Percentiles rank a stretch among this genome's conserved stretches.
Conservation (phyloP, 2,329 filamentous ascomycete species). For the Talaromyces sp. region DNA sequence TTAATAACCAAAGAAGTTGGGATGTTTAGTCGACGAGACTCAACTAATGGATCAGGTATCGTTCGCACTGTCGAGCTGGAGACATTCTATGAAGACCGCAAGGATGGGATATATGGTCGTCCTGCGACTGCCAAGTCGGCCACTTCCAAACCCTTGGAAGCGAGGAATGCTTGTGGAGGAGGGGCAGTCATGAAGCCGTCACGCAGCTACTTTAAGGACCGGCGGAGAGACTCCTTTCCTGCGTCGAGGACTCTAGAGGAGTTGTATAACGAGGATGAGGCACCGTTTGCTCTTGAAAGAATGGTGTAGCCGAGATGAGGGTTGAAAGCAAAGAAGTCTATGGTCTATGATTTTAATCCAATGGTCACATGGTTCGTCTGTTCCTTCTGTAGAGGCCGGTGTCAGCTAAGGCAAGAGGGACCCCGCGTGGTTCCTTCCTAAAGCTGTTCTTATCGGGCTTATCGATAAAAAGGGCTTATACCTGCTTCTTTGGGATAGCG, state of each 20-base stretch:
- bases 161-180: background rate
- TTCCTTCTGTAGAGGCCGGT: background rate
- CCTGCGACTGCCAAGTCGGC: background rate
- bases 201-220: background rate
- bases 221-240: background rate
- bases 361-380: no score
- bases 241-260: background rate
- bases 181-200: background rate
- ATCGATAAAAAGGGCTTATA: constrained; percentile 10
- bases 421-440: background rate
- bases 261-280: constrained; percentile 3
- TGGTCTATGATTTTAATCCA: background rate
- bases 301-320: background rate
- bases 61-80: constrained; percentile 39
- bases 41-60: background rate
- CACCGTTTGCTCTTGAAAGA: background rate
- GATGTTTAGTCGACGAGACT: background rate
- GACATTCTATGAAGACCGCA: constrained; percentile 31
- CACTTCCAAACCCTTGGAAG: background rate
- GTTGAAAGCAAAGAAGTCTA: background rate
- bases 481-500: constrained; percentile 9
- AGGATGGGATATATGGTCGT: constrained; percentile 10
- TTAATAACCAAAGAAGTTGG: background rate
- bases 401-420: background rate
- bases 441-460: background rate